Base-by-base conservation (phyloP, 2,329 filamentous ascomycete genomes). In the Paecilomyces sp. region DNA sequence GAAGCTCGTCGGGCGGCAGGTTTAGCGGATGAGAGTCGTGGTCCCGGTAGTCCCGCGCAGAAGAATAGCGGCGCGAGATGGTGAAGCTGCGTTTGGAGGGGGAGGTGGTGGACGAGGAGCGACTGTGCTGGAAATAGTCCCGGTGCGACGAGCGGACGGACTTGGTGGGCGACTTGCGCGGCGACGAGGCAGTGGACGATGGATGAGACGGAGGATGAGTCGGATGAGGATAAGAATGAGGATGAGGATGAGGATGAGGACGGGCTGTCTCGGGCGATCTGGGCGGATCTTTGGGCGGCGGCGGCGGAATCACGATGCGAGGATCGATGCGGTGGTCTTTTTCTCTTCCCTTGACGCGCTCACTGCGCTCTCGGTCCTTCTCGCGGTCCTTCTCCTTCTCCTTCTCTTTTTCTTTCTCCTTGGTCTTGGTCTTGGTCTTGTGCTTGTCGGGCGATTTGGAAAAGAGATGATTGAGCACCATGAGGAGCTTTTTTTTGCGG, bases 11-110 rank as follows among this genome's bases (percentile, higher is more conserved):
- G 54, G 92, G 92, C 1, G 89, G 91, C 24, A 96, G 85, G 71
- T 97, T 97, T 57, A 97, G 83, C 47, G 93, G 93, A 75, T 97
- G 92, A 2, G 86, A 88, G 72, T 93, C 85, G 64, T 82, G 81
- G 72, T 90, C 87, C 36, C 58, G 67, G 64, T 82, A 81, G 72
- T 90, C 87, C 36, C 58, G 67, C 62, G 74, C 72, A 68, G 69
- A 67, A 18, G 72, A 68, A 61, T 70, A 70, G 62, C 74, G 73
- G 69, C 75, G 72, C 64, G 75, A 73, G 62, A 70, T 72, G 66
- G 65, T 67, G 63, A 66, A 66, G 66, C 63, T 55, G 67, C 63
- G 56, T 58, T 65, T 63, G 51, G 71, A 68, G 25, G 66, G 58
- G 22, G 67, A 68, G 25, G 66, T 58, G 22, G 67, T 69, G 18